phyloP scores from a whole-genome alignment of 2,329 filamentous ascomycete species.

The Aspergillus spinulosporus region DNA sequence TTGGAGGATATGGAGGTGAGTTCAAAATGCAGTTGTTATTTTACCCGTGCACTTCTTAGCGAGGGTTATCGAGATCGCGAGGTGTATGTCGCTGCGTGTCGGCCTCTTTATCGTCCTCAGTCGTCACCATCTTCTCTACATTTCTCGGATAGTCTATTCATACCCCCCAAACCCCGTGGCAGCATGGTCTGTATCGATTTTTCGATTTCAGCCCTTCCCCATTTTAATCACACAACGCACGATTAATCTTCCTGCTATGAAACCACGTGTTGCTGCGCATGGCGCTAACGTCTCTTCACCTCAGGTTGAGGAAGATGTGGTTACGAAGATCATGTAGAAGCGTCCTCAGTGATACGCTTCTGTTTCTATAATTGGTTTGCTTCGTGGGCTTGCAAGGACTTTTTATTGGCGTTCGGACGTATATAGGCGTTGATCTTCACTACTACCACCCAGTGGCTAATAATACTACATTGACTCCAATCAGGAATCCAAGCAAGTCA shows the following conservation, averaged over 20 bases:
- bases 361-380: conserved; percentile 22
- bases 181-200: no score
- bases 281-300: conserved; percentile 44
- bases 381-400: conserved; percentile 19
- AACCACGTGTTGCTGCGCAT: neutral
- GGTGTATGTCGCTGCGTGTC: neutral
- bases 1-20: conserved; percentile 99
- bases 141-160: neutral
- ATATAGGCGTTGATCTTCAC: conserved; percentile 33
- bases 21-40: conserved; percentile 28
- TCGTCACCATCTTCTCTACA: neutral
- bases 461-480: conserved; percentile 31
- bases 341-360: conserved; percentile 23
- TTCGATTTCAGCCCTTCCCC: neutral
- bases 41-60: neutral
- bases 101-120: neutral
- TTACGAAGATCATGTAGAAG: conserved; percentile 82
- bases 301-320: conserved; percentile 81
- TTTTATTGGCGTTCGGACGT: conserved; percentile 28
- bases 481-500: conserved; percentile 34
- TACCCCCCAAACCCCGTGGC: neutral
- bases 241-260: neutral
- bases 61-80: neutral
- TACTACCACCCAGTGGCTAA: conserved; percentile 30
- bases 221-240: neutral